phyloP scores from a whole-genome alignment of 2,329 filamentous ascomycete genomes.

The Sphaerulina vaccinii region DNA sequence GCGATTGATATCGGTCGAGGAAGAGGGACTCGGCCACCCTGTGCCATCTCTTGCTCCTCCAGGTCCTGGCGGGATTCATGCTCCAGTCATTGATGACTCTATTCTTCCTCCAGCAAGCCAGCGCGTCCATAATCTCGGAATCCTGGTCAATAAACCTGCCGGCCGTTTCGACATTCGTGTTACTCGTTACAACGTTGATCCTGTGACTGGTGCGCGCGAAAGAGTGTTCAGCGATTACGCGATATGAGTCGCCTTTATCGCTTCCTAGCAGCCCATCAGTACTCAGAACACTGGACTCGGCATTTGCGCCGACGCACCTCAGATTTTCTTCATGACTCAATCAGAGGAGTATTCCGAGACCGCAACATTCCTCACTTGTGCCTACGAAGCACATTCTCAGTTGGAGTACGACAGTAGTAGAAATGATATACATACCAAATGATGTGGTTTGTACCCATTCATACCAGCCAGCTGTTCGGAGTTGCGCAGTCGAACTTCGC shows the following conservation, averaged over 20 bases:
- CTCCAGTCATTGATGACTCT: conserved; percentile 12
- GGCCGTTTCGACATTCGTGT: conserved; percentile 18
- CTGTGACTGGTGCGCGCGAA: background rate
- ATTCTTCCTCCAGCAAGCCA: conserved; percentile 16
- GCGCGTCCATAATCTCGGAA: conserved; percentile 21
- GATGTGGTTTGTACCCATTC: conserved; percentile 14
- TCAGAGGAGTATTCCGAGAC: conserved; percentile 1
- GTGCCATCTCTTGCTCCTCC: conserved; percentile 5
- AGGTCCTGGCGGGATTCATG: background rate
- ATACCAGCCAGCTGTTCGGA: conserved; percentile 20
- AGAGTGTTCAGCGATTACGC: conserved; percentile 18
- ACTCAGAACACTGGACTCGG: too few species aligned
- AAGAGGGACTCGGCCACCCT: conserved; percentile 25
- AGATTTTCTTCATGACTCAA: too few species aligned
- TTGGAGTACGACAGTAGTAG: too few species aligned
- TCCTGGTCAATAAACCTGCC: conserved; percentile 16
- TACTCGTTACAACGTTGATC: conserved; percentile 15
- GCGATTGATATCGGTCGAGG: conserved; percentile 27
- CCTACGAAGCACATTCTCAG: too few species aligned
- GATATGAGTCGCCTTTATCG: conserved; percentile 14
- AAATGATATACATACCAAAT: conserved; percentile 20
- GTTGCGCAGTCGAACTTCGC: conserved; percentile 30
- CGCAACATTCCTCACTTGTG: background rate
- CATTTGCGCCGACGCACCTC: too few species aligned
- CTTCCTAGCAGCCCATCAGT: background rate